Conservation (phyloP, 202 grass and related monocot genomes). For the Setaria viridis region DNA sequence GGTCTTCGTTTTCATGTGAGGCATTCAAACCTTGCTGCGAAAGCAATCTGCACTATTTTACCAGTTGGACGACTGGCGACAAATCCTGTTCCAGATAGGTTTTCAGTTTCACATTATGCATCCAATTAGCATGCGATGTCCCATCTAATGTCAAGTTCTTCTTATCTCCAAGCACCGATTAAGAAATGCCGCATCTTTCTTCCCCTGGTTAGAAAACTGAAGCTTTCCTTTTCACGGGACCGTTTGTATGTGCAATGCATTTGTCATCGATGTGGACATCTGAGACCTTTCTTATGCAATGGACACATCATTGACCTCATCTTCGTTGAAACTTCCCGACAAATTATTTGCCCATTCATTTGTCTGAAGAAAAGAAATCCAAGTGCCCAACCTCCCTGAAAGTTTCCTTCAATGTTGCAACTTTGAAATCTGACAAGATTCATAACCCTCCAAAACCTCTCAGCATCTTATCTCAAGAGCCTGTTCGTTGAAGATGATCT, state of each 20-base stretch:
- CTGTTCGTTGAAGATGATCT: slow-evolving; percentile 38
- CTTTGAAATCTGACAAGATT: slow-evolving; percentile 28
- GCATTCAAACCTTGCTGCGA: slow-evolving; percentile 55
- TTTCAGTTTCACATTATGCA: slow-evolving; percentile 18
- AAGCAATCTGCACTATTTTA: slow-evolving; percentile 52
- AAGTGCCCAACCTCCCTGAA: slow-evolving; percentile 30
- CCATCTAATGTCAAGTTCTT: slow-evolving; percentile 38
- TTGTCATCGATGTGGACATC: slow-evolving; percentile 56
- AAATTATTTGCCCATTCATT: slow-evolving; percentile 37
- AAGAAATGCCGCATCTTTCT: slow-evolving; percentile 44
- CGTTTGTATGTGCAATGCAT: slow-evolving; percentile 20
- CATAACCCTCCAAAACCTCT: slow-evolving; percentile 8
- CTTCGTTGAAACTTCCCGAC: slow-evolving; percentile 54
- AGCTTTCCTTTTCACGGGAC: slow-evolving; percentile 43
- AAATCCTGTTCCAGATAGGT: slow-evolving; percentile 49
- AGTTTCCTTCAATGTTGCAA: slow-evolving; percentile 32
- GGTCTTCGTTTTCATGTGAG: slow-evolving; percentile 39
- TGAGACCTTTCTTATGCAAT: slow-evolving; percentile 56
- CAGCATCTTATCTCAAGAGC: slow-evolving; percentile 27
- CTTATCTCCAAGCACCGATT: slow-evolving; percentile 44
- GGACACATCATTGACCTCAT: slow-evolving; percentile 54
- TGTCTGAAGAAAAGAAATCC: slow-evolving; percentile 31
- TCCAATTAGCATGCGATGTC: slow-evolving; percentile 22
- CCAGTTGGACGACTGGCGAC: slow-evolving; percentile 42
- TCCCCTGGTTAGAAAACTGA: slow-evolving; percentile 35